Conservation (phyloP, 371 early-diverging fungal genomes). For the Mortierella sp. region DNA sequence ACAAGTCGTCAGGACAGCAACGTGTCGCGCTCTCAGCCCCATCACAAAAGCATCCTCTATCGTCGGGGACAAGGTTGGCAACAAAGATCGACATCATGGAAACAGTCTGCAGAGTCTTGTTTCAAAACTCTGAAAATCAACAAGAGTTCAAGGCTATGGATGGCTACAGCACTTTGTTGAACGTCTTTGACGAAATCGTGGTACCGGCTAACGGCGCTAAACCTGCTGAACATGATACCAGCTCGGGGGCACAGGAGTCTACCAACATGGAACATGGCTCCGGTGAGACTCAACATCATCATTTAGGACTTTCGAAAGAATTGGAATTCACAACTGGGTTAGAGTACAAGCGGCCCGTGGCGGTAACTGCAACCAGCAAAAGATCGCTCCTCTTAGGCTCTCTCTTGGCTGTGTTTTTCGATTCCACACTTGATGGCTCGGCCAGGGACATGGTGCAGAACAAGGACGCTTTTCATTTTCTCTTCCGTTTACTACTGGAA, state of each 20-base stretch:
- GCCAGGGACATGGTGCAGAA: constrained; percentile 53
- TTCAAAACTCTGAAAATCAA: constrained; percentile 54
- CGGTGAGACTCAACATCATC: neutral
- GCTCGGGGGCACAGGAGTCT: neutral
- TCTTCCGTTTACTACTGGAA: constrained; percentile 45
- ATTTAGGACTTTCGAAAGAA: constrained; percentile 3
- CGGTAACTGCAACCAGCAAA: constrained; percentile 7
- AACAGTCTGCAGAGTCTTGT: constrained; percentile 55
- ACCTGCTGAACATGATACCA: constrained; percentile 1
- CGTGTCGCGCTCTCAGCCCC: constrained; percentile 8
- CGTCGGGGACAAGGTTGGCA: constrained; percentile 37
- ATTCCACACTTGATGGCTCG: constrained; percentile 48
- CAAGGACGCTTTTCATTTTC: constrained; percentile 49
- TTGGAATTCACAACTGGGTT: neutral
- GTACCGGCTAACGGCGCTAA: constrained; percentile 17
- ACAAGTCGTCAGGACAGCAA: constrained; percentile 14
- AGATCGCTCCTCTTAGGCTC: constrained; percentile 41
- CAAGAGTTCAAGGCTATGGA: constrained; percentile 52
- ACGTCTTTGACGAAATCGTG: constrained; percentile 51
- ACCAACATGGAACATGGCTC: neutral
- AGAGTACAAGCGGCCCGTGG: neutral
- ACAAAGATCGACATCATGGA: constrained; percentile 57
- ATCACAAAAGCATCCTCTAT: constrained; percentile 17
- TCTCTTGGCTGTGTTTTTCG: constrained; percentile 49
- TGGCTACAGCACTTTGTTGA: constrained; percentile 47